phyloP scores from a whole-genome alignment of 1,284 basidiomycete species.

The Irpex sp. region DNA sequence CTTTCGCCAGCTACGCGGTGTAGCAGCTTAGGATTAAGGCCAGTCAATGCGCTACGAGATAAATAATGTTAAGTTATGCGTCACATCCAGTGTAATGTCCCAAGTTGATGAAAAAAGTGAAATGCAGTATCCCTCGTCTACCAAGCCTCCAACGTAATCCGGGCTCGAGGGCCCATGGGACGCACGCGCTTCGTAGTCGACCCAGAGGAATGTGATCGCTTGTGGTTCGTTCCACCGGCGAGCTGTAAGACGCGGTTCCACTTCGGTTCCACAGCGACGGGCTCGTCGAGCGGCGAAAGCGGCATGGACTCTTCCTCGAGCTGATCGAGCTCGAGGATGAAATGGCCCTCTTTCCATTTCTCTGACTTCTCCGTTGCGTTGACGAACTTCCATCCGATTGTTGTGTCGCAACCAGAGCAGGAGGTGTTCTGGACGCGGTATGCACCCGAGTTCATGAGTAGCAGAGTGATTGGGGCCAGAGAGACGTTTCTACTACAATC shows the following conservation, averaged over 20 bases:
- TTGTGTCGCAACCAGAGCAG: slow-evolving; percentile 44
- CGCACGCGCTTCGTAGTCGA: background rate
- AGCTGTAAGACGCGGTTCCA: background rate
- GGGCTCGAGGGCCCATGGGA: background rate
- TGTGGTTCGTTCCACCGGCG: background rate
- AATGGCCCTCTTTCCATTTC: slow-evolving; percentile 59
- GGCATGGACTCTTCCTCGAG: slow-evolving; percentile 20
- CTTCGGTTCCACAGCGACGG: background rate
- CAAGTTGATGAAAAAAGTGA: background rate
- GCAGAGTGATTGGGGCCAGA: slow-evolving; percentile 31
- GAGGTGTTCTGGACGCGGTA: slow-evolving; percentile 56
- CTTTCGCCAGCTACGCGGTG: background rate
- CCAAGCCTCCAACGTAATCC: background rate
- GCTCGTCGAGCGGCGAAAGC: slow-evolving; percentile 4
- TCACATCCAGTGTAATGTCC: background rate
- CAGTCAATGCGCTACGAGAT: background rate
- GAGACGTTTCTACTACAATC: slow-evolving; percentile 20
- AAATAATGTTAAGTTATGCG: background rate
- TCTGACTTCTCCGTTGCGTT: slow-evolving; percentile 54
- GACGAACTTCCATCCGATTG: slow-evolving; percentile 62
- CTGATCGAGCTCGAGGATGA: slow-evolving; percentile 52
- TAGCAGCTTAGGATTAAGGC: background rate
- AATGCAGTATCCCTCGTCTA: background rate
- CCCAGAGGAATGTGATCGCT: background rate
- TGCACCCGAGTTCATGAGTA: slow-evolving; percentile 60